Evolutionary conservation across 495 filamentous ascomycete species (phyloP), one percentile per base, ranked within the genome.

Genomic region (Podospora bellae-mahoneyi): DNA sequence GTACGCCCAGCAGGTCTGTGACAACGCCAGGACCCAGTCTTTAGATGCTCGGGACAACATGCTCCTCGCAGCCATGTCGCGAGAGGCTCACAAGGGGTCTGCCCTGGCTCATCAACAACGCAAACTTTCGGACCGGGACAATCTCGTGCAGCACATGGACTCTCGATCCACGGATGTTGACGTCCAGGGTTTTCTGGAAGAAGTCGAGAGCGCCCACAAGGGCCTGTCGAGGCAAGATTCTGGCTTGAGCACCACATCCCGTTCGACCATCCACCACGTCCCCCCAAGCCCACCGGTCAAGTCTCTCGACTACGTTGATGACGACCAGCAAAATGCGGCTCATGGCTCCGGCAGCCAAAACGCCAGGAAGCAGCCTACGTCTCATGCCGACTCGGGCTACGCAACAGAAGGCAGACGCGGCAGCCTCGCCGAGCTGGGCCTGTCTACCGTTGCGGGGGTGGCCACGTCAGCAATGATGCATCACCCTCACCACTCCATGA

Each of bases 121-220:
- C 66, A 56, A 48, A 23, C 16, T 34, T 20, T 72, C 73, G 6
- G 68, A 75, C 16, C 71, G 62, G 19, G 72, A 70, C 60, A 73
- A 64, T 59, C 76, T 76, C 20, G 65, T 76, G 34, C 72, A 63
- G 23, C 69, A 75, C 68, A 76, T 78, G 74, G 66, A 72, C 55
- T 75, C 73, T 20, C 74, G 74, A 48, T 65, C 71, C 44, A 73
- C 69, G 30, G 73, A 78, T 56, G 74, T 76, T 20, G 73, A 78
- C 57, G 56, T 69, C 19, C 44, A 74, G 3, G 74, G 71, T n/a
- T 64, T 78, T 7, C 74, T 78, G 74, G 65, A 70, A 20, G 76
- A 78, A 32, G 72, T 76, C 70, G 69, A 76, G 30, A 68, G 73
- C 28, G 69, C 68, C 1, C 69, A 64, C 27, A 72, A 72, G 60